These are phyloP conservation scores for Daldinia childiae DNA, from an alignment of 495 filamentous ascomycete genomes.

Conservation along the genomic window DNA sequence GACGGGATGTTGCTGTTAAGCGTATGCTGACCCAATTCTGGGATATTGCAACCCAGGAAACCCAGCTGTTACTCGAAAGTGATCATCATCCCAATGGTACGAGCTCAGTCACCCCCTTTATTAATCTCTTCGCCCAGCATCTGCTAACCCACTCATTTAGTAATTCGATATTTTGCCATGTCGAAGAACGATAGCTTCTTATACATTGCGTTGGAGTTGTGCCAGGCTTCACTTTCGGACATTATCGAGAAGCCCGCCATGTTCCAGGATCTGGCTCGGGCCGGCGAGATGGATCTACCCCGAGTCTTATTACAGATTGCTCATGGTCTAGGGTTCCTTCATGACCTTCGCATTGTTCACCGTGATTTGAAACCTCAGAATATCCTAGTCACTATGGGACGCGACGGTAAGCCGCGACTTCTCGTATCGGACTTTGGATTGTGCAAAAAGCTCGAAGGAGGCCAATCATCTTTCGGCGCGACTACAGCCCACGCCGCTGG, in stretches of 20 bases:
- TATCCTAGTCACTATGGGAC: constrained; percentile 77
- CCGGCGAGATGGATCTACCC: constrained; percentile 66
- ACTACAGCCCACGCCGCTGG: constrained; percentile 94
- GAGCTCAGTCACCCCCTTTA: background rate
- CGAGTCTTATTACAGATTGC: constrained; percentile 85
- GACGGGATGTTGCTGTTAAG: constrained; percentile 93
- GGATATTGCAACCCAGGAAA: constrained; percentile 94
- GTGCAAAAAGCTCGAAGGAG: constrained; percentile 97
- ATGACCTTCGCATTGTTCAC: constrained; percentile 93
- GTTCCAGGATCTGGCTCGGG: constrained; percentile 59
- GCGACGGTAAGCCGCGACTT: constrained; percentile 72
- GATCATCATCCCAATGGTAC: constrained; percentile 89
- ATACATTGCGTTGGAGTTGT: constrained; percentile 97
- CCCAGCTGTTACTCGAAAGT: constrained; percentile 86
- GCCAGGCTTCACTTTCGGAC: constrained; percentile 90
- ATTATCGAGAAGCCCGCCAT: constrained; percentile 73
- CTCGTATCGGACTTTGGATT: constrained; percentile 97
- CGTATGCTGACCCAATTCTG: constrained; percentile 94
- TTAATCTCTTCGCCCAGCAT: background rate
- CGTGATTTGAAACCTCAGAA: constrained; percentile 98
- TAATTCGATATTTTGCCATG: constrained; percentile 94
- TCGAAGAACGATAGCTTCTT: constrained; percentile 89
- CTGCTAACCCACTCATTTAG: constrained; percentile 53
- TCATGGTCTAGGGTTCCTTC: constrained; percentile 85
- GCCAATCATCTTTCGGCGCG: constrained; percentile 91